Conservation (phyloP, 2,329 filamentous ascomycete species). For the Aspergillus luchuensis region DNA sequence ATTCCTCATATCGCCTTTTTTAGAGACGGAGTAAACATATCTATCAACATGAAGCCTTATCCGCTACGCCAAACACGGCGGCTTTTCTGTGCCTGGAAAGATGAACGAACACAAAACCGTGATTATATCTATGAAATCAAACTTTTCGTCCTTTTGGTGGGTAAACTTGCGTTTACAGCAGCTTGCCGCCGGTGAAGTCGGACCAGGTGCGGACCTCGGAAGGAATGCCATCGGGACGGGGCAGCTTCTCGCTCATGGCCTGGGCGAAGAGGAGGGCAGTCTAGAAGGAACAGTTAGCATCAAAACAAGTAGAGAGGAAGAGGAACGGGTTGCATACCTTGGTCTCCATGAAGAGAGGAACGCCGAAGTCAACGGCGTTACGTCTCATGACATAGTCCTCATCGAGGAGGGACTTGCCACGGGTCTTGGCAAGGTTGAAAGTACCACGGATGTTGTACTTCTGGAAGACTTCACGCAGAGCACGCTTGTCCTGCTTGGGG, state of each 20-base stretch:
- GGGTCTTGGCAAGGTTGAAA: slow-evolving; percentile 86
- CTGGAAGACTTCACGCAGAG: slow-evolving; percentile 90
- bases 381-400: slow-evolving; percentile 98
- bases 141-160: slow-evolving; percentile 19
- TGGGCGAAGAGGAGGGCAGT: slow-evolving; percentile 94
- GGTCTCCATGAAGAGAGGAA: slow-evolving; percentile 97
- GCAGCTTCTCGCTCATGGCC: slow-evolving; percentile 96
- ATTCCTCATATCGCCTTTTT: slow-evolving; percentile 16
- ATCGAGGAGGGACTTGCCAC: slow-evolving; percentile 81
- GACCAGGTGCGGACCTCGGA: slow-evolving; percentile 92
- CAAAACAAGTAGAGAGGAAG: neutral
- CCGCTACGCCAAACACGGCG: slow-evolving; percentile 30
- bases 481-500: slow-evolving; percentile 93
- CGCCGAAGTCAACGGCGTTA: slow-evolving; percentile 97
- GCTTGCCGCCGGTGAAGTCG: slow-evolving; percentile 79
- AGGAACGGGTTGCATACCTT: slow-evolving; percentile 65
- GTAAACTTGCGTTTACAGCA: slow-evolving; percentile 40
- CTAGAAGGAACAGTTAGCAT: slow-evolving; percentile 52
- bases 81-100: slow-evolving; percentile 22
- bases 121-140: slow-evolving; percentile 26
- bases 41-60: slow-evolving; percentile 35
- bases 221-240: slow-evolving; percentile 83
- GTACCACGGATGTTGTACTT: slow-evolving; percentile 95
- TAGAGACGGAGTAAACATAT: slow-evolving; percentile 27
- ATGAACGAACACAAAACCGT: slow-evolving; percentile 19